Evolutionary conservation across 495 filamentous ascomycete genomes (phyloP).

Genomic region (Echria macrotheca): DNA sequence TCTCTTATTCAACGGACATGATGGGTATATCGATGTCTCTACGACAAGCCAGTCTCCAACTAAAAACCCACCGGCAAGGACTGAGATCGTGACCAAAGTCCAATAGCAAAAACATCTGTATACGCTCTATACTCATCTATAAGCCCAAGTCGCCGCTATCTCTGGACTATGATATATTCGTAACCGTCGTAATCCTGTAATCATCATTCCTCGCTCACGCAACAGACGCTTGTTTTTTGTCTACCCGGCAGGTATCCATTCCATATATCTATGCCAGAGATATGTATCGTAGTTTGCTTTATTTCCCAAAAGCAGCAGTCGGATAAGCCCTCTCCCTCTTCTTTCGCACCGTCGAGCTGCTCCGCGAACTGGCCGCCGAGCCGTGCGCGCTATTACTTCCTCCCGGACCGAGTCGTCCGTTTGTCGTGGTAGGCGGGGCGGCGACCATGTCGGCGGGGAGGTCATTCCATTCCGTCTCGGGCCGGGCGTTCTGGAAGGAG

Average conservation of each 20-base stretch:
- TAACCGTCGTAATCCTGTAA: too few relatives aligned
- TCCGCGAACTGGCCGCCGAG: constrained; percentile 43
- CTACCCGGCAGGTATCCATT: too few relatives aligned
- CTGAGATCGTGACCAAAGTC: background rate
- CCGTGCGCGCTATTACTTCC: constrained; percentile 21
- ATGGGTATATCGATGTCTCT: too few relatives aligned
- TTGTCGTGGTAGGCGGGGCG: constrained; percentile 5
- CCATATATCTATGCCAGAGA: too few relatives aligned
- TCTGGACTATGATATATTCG: too few relatives aligned
- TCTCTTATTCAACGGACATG: too few relatives aligned
- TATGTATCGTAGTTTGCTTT: too few relatives aligned
- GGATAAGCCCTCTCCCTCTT: constrained; percentile 48
- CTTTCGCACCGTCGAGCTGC: constrained; percentile 39
- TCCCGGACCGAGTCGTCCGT: background rate
- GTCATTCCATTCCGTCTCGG: constrained; percentile 54
- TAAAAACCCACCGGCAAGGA: background rate
- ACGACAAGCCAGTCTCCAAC: background rate
- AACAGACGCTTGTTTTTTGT: too few relatives aligned
- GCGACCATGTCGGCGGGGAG: constrained; percentile 47
- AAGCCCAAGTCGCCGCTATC: too few relatives aligned
- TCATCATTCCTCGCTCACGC: too few relatives aligned
- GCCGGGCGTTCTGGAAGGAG: constrained; percentile 48
- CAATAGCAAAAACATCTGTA: background rate
- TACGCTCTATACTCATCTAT: too few relatives aligned
- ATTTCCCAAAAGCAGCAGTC: constrained; percentile 47